Evolutionary conservation across 2,329 filamentous ascomycete genomes (phyloP).

Genomic region (Bipolaris cookei): DNA sequence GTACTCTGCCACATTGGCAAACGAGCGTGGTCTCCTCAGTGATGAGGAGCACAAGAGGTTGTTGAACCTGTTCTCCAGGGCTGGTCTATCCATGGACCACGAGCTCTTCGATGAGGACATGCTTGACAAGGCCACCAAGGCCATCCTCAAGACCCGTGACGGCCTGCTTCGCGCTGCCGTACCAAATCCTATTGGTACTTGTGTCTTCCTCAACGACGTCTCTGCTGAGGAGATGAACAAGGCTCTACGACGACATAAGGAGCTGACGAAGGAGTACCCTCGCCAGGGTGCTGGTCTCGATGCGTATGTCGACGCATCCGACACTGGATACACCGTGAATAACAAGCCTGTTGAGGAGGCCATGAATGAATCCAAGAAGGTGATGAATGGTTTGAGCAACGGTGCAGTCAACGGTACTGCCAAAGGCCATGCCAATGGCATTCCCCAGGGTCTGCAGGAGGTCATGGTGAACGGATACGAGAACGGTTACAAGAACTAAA

Average conservation of each 20-base stretch:
- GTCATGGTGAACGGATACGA: constrained; percentile 41
- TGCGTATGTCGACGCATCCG: constrained; percentile 71
- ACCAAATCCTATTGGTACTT: constrained; percentile 70
- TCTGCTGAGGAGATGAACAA: constrained; percentile 65
- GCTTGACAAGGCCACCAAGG: constrained; percentile 69
- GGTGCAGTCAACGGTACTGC: constrained; percentile 30
- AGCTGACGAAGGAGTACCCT: constrained; percentile 66
- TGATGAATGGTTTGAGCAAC: constrained; percentile 34
- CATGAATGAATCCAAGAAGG: constrained; percentile 25
- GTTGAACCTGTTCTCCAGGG: constrained; percentile 71
- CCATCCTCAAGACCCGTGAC: constrained; percentile 74
- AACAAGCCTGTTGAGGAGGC: constrained; percentile 47
- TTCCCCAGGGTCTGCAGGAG: constrained; percentile 31
- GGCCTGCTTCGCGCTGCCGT: constrained; percentile 72
- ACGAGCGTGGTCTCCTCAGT: constrained; percentile 65
- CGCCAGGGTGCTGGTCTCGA: constrained; percentile 70
- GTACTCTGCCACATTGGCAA: constrained; percentile 72
- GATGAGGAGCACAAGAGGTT: constrained; percentile 67
- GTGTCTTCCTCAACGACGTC: constrained; percentile 73
- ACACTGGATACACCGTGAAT: constrained; percentile 67
- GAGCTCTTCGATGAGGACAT: constrained; percentile 69
- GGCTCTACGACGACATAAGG: constrained; percentile 68
- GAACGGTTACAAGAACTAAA: constrained; percentile 43
- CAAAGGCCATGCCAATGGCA: constrained; percentile 27
- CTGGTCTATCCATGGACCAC: constrained; percentile 75